phyloP scores from a whole-genome alignment of 345 rosid species.

The Lenwebbia sp. region DNA sequence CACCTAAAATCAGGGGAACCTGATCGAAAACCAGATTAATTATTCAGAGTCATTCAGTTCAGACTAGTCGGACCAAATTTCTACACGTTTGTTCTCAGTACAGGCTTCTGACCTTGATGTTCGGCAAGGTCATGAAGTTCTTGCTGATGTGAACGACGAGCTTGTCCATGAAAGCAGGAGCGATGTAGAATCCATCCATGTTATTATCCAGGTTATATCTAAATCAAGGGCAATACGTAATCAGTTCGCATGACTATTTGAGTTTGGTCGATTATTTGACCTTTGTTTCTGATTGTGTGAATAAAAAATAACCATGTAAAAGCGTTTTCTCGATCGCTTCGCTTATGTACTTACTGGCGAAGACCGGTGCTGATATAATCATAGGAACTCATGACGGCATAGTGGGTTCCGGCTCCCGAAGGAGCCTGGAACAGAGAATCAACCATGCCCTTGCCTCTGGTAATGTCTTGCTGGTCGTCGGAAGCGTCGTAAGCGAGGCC shows the following conservation, averaged over 20 bases:
- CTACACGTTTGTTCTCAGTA: not conserved
- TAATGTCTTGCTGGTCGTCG: slow-evolving; percentile 15
- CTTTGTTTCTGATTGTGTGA: not conserved
- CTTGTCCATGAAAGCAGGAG: slow-evolving; percentile 17
- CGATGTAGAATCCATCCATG: slow-evolving; percentile 13
- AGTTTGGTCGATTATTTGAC: not conserved
- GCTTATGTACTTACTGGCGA: not conserved
- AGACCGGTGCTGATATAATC: slow-evolving; percentile 8
- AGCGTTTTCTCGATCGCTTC: not conserved
- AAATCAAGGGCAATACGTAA: not conserved
- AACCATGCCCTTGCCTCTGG: slow-evolving; percentile 13
- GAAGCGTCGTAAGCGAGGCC: slow-evolving; percentile 8
- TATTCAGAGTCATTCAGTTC: not conserved
- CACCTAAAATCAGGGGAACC: not conserved
- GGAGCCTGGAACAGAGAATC: slow-evolving; percentile 14
- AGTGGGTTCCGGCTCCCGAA: slow-evolving; percentile 4
- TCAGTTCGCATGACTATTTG: not conserved
- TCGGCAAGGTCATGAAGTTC: slow-evolving; percentile 10
- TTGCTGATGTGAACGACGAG: slow-evolving; percentile 10
- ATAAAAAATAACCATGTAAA: not conserved
- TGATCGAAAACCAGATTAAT: not conserved
- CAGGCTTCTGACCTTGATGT: slow-evolving; percentile 1
- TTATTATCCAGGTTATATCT: slow-evolving; percentile 1
- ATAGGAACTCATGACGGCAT: slow-evolving; percentile 12
- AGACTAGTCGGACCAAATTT: not conserved